Percentiles rank a stretch among this genome's conserved stretches.
phyloP scores from a whole-genome alignment of 2,329 filamentous ascomycete species.

The Sphaerulina musiva region DNA sequence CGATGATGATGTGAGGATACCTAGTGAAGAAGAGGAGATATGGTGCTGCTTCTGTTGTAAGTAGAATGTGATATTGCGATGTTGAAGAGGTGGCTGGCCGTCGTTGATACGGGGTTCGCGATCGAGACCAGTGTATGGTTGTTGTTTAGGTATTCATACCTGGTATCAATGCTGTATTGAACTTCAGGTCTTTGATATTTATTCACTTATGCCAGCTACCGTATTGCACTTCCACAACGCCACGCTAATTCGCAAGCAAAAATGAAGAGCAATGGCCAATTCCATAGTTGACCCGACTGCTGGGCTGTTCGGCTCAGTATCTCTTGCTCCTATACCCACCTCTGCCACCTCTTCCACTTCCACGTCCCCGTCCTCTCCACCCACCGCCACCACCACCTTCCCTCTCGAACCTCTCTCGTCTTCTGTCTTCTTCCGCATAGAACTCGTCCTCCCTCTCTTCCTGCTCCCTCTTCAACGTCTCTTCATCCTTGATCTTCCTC shows the following conservation, averaged over 20 bases:
- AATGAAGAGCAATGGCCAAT: not conserved
- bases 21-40: too few relatives aligned
- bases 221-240: not conserved
- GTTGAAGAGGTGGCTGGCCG: too few relatives aligned
- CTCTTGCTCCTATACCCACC: slow-evolving; percentile 14
- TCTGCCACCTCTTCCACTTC: slow-evolving; percentile 37
- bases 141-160: not conserved
- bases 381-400: slow-evolving; percentile 42
- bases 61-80: too few relatives aligned
- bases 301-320: not conserved
- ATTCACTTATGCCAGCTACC: not conserved
- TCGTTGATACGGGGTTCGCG: too few relatives aligned
- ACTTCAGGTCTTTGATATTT: not conserved
- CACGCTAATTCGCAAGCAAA: not conserved
- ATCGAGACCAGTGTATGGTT: not conserved
- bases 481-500: slow-evolving; percentile 63
- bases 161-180: not conserved
- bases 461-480: slow-evolving; percentile 60
- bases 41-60: too few relatives aligned
- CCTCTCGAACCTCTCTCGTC: slow-evolving; percentile 40
- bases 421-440: slow-evolving; percentile 48
- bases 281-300: not conserved
- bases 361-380: slow-evolving; percentile 42
- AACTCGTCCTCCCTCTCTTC: slow-evolving; percentile 51
- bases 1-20: too few relatives aligned